These are phyloP conservation scores for Tubosaeta sp. DNA, from an alignment of 768 basidiomycete genomes.

Conservation along the genomic window DNA sequence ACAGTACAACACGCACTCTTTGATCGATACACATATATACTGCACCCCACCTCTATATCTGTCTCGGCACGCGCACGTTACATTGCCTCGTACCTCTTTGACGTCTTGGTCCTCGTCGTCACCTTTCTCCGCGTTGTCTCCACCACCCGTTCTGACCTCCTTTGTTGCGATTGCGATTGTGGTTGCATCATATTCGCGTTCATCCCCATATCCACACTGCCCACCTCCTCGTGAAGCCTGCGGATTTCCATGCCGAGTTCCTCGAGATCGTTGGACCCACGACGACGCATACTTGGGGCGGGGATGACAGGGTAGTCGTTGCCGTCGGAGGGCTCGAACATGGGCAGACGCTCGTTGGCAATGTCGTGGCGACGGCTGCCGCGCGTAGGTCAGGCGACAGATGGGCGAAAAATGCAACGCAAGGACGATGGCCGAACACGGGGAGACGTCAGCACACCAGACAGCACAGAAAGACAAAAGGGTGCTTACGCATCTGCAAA, in stretches of 20 bases:
- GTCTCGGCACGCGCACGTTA: neutral
- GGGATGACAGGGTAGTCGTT: conserved; percentile 46
- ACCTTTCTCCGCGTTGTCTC: conserved; percentile 48
- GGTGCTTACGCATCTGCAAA: conserved; percentile 73
- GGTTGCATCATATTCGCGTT: neutral
- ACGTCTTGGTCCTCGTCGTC: conserved; percentile 43
- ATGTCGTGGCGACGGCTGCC: conserved; percentile 66
- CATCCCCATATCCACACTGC: conserved; percentile 1
- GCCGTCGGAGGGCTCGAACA: conserved; percentile 37
- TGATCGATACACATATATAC: neutral
- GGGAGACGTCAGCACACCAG: neutral
- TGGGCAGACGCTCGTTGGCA: conserved; percentile 70
- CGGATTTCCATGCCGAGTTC: conserved; percentile 63
- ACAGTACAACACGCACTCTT: neutral
- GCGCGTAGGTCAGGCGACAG: neutral
- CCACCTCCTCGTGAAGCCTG: conserved; percentile 54
- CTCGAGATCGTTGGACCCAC: conserved; percentile 38
- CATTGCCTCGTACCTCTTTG: conserved; percentile 55
- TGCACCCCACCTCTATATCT: neutral
- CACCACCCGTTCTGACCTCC: conserved; percentile 54
- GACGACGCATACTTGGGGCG: conserved; percentile 58
- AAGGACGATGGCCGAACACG: neutral
- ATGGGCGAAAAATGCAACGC: neutral
- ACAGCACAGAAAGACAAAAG: conserved; percentile 1
- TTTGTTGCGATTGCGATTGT: neutral